Evolutionary conservation across 495 filamentous ascomycete species (phyloP), one percentile per base, ranked within the genome.

Genomic region (Hyaloscypha variabilis): DNA sequence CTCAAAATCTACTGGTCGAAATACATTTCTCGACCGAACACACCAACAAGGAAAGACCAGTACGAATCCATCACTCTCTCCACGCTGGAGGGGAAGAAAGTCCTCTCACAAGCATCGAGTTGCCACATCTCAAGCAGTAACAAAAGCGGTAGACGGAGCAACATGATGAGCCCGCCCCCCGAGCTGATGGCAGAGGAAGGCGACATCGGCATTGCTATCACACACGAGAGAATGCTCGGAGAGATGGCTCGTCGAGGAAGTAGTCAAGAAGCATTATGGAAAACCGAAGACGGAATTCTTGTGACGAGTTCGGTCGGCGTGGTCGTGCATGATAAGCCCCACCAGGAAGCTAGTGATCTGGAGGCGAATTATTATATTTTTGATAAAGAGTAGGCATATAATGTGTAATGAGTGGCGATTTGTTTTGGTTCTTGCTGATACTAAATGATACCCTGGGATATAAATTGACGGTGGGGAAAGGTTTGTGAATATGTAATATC

Each of bases 1-100:
- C 31, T 73, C 25, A 72, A 73, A 60, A 60, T 64, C 19, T 62
- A 75, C 34, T 60, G 39, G 39, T 46, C 39, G 13, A 46, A 46
- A 14, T 46, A 46, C 39, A 46, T 46, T 17, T 46, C 39, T 4
- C 39, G 39, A 19, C 39, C 39, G 19, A 46, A 19, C 13, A 46
- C 39, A 19, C 39, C 39, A 17, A 46, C 39, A 4, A 46, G 39
- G 13, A 46, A 46, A 46, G 39, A 46, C 19, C 39, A 46, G 3
- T 46, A 46, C 19, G 39, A 46, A 17, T 17, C 11, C 19, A 46
- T 46, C 19, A 46, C 39, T 14, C 39, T 46, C 19, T 46, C 39
- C 4, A 46, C 39, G 17, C 0, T 46, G 11, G 11, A 46, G 13
- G 39, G 39, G 19, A 14, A 46, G 17, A 46, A 46, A 17, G 39